A percentile compares a stretch with the other conserved stretches of the same genome.
Evolutionary conservation across 192 early-diverging fungal species (phyloP).

Genomic region (Funneliformis geosporum): DNA sequence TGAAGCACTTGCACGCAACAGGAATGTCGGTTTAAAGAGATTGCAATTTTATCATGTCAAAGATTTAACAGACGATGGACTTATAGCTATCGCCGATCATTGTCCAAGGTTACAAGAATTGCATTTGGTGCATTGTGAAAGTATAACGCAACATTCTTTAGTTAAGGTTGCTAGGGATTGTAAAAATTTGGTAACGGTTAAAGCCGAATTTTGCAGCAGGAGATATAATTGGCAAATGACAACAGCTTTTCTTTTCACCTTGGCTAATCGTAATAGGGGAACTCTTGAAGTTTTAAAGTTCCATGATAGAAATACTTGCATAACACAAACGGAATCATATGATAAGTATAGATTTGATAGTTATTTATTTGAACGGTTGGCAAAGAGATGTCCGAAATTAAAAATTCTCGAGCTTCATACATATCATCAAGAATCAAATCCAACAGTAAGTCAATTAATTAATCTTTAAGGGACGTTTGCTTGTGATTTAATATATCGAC

Average conservation of each 20-base stretch:
- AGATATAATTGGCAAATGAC: slow-evolving; percentile 22
- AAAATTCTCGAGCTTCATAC: slow-evolving; percentile 7
- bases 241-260: slow-evolving; percentile 15
- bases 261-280: slow-evolving; percentile 14
- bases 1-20: slow-evolving; percentile 5
- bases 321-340: neutral
- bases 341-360: slow-evolving; percentile 13
- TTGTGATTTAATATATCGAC: neutral
- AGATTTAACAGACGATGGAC: slow-evolving; percentile 6
- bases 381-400: neutral
- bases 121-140: slow-evolving; percentile 10
- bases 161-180: slow-evolving; percentile 9
- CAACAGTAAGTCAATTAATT: neutral
- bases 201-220: neutral
- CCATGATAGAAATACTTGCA: slow-evolving; percentile 15
- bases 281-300: slow-evolving; percentile 15
- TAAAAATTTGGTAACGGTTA: slow-evolving; percentile 5
- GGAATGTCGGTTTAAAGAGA: neutral
- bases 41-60: slow-evolving; percentile 14
- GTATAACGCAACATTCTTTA: slow-evolving; percentile 1
- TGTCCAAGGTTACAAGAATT: slow-evolving; percentile 9
- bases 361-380: neutral
- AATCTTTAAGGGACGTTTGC: neutral
- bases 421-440: slow-evolving; percentile 13
- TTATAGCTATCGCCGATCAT: neutral